A percentile compares a stretch with the other conserved stretches of the same genome.
These are phyloP conservation scores for Boletellus emodensis DNA, from an alignment of 768 basidiomycete species.

Conservation along the genomic window DNA sequence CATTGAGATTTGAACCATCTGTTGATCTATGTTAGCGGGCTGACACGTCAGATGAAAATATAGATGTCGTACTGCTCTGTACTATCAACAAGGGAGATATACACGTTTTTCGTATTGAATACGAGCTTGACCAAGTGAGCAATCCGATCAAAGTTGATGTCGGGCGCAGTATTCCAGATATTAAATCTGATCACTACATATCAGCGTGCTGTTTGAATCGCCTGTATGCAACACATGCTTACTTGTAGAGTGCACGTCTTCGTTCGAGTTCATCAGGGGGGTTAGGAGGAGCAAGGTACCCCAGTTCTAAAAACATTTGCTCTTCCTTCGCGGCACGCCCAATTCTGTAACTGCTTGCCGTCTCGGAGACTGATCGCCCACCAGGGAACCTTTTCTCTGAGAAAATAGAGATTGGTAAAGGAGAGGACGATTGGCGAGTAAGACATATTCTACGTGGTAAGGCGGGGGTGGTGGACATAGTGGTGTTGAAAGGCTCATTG, in stretches of 20 bases:
- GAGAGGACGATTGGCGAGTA: constrained; percentile 62
- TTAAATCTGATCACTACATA: constrained; percentile 61
- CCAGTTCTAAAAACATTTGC: constrained; percentile 58
- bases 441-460: constrained; percentile 50
- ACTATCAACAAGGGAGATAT: constrained; percentile 80
- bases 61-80: constrained; percentile 64
- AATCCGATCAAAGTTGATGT: constrained; percentile 91
- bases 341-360: constrained; percentile 32
- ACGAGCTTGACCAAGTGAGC: constrained; percentile 91
- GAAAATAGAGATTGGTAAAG: constrained; percentile 45
- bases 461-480: constrained; percentile 41
- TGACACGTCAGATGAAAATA: constrained; percentile 1
- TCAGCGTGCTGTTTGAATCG: neutral
- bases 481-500: constrained; percentile 26
- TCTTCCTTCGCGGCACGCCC: constrained; percentile 62
- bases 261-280: constrained; percentile 84
- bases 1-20: constrained; percentile 92
- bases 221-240: constrained; percentile 17
- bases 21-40: constrained; percentile 7
- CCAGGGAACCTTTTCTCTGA: constrained; percentile 31
- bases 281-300: constrained; percentile 74
- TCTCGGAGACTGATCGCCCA: constrained; percentile 33
- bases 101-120: constrained; percentile 83
- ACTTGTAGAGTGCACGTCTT: constrained; percentile 83
- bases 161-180: constrained; percentile 81